Conservation (phyloP, 305 asterid genomes). For the Striga hermonthica region DNA sequence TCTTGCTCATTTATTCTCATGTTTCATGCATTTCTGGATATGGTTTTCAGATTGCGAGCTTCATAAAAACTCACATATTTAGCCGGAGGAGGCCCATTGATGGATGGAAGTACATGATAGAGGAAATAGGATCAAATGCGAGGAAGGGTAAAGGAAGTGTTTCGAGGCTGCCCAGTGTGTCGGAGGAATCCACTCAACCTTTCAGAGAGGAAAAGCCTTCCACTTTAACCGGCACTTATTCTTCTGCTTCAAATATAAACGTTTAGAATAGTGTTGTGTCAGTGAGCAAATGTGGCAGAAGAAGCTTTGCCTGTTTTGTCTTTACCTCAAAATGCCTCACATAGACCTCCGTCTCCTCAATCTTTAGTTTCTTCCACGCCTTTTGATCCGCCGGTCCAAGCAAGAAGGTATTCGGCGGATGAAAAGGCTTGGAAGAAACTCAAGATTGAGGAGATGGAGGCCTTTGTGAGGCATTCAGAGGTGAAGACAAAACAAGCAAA, state of each 20-base stretch:
- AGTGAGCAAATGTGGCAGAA: too few relatives aligned
- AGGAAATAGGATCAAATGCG: slow-evolving; percentile 82
- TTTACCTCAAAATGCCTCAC: too few relatives aligned
- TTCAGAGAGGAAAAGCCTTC: slow-evolving; percentile 59
- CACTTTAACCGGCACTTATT: slow-evolving; percentile 29
- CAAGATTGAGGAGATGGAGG: too few relatives aligned
- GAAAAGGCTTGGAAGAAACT: too few relatives aligned
- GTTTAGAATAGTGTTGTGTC: too few relatives aligned
- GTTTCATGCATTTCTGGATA: slow-evolving; percentile 1
- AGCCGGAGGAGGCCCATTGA: slow-evolving; percentile 89
- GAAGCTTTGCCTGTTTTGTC: too few relatives aligned
- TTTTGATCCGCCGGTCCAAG: too few relatives aligned
- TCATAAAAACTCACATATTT: slow-evolving; percentile 82
- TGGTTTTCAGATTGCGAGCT: slow-evolving; percentile 79
- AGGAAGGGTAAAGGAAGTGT: slow-evolving; percentile 76
- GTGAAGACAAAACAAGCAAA: too few relatives aligned
- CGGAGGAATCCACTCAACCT: slow-evolving; percentile 82
- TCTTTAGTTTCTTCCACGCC: too few relatives aligned
- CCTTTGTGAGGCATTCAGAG: too few relatives aligned
- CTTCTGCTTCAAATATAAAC: slow-evolving; percentile 33
- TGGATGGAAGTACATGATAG: slow-evolving; percentile 95
- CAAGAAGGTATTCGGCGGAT: too few relatives aligned
- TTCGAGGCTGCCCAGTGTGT: slow-evolving; percentile 60
- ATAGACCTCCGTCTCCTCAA: too few relatives aligned
- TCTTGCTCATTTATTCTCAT: background rate